phyloP scores from a whole-genome alignment of 192 early-diverging fungal species.

The Gaertneriomyces sp. region DNA sequence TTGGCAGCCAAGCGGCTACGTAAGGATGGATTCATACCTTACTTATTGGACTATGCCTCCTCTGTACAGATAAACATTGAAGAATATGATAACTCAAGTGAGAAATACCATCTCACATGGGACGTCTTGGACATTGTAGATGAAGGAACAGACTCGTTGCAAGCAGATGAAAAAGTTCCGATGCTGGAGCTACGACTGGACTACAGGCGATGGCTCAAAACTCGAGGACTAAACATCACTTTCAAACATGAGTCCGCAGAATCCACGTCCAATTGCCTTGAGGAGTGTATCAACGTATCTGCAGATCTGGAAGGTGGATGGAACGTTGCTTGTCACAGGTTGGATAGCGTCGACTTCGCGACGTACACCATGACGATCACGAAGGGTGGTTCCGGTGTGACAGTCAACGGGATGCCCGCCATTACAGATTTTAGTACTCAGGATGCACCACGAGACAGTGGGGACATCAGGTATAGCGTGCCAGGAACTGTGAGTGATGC shows the following conservation, averaged over 20 bases:
- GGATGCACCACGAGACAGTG: background rate
- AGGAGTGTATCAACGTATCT: background rate
- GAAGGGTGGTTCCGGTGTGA: background rate
- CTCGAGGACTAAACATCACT: background rate
- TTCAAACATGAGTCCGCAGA: background rate
- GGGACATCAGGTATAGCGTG: background rate
- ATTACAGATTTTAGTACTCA: background rate
- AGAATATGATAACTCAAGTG: background rate
- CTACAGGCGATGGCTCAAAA: constrained; percentile 13
- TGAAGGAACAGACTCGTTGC: background rate
- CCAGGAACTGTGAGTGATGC: too few relatives aligned
- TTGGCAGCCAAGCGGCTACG: background rate
- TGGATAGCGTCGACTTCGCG: background rate
- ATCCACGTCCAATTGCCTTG: too few relatives aligned
- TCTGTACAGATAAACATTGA: background rate
- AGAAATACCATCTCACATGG: constrained; percentile 12
- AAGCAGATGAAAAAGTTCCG: background rate
- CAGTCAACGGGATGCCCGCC: background rate
- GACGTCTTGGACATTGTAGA: background rate
- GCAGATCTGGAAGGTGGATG: constrained; percentile 10
- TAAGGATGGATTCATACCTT: constrained; percentile 15
- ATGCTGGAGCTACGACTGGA: constrained; percentile 27
- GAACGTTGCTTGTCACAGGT: background rate
- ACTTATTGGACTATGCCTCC: constrained; percentile 9
- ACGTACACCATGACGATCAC: background rate